Conservation (phyloP, 768 basidiomycete species). For the Podaxis sp. region DNA sequence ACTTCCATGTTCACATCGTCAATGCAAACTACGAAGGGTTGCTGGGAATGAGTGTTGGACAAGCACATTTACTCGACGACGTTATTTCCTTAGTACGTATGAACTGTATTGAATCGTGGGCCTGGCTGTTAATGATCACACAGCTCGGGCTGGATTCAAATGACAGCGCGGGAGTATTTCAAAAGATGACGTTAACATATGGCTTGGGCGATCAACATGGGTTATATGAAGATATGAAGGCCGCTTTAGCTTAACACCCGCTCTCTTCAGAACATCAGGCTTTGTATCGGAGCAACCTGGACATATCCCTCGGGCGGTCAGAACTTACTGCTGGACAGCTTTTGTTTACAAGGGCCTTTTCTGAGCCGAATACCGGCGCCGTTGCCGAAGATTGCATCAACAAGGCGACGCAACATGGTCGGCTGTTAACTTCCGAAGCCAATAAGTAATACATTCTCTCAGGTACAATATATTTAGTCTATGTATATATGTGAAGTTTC, state of each 20-base stretch:
- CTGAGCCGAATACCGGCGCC: too few species aligned
- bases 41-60: slow-evolving; percentile 80
- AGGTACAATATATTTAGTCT: too few species aligned
- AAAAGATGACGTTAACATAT: slow-evolving; percentile 79
- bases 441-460: too few species aligned
- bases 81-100: slow-evolving; percentile 75
- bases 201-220: slow-evolving; percentile 80
- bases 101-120: neutral
- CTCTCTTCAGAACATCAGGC: neutral
- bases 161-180: slow-evolving; percentile 54
- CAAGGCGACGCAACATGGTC: too few species aligned
- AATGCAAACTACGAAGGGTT: slow-evolving; percentile 65
- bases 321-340: too few species aligned
- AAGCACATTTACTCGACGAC: slow-evolving; percentile 92
- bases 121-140: neutral
- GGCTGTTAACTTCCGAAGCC: too few species aligned
- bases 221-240: slow-evolving; percentile 14
- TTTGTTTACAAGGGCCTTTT: too few species aligned
- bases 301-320: too few species aligned
- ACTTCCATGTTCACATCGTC: slow-evolving; percentile 93
- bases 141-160: slow-evolving; percentile 62
- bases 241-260: neutral
- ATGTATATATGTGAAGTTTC: too few species aligned
- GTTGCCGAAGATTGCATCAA: too few species aligned
- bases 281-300: neutral